Evolutionary conservation across 306 rosid genomes (phyloP), one percentile per base, ranked within the genome.

Genomic region (Fragaria vesca): DNA sequence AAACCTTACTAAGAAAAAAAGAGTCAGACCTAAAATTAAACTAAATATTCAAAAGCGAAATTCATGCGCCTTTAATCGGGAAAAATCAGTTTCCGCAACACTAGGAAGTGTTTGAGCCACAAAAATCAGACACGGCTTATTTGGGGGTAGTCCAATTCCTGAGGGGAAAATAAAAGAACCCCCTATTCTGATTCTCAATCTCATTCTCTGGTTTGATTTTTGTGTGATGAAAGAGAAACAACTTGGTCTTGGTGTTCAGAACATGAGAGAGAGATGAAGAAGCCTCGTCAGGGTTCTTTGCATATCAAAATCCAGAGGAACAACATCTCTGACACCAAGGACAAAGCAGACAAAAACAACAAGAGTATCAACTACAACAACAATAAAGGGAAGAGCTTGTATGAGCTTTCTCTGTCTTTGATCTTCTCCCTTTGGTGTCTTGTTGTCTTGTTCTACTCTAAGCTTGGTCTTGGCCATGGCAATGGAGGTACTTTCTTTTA

Each of bases 391-490:
- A 80, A 69, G 75, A 83, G 85, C 85, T 85, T 89, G 38, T 86
- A 78, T 51, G 90, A 90, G 79, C 87, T 91, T 55, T 93, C 95
- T 47, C 78, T 90, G 21, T 87, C 98, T 74, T 85, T 91, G 73
- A 36, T 91, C 62, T 76, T 93, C 77, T 90, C 92, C 3, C 84
- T 91, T 0, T 89, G 91, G 87, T 91, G 92, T 63, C 88, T 93
- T 61, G 75, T 85, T 55, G 87, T 89, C 82, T 66, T 88, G 75
- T 83, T 85, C 87, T 82, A 87, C 83, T 78, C 88, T 74, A 81
- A 79, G 26, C 90, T 88, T 81, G 88, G 83, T 73, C 81, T 87
- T 63, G 89, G 90, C 80, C 86, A 86, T 51, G 89, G 90, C 80
- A 85, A 86, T 51, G 83, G 73, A 85, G 98, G 93, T 91, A 80